Evolutionary conservation across 305 asterid species (phyloP).

Genomic region (Solanum hybrid): DNA sequence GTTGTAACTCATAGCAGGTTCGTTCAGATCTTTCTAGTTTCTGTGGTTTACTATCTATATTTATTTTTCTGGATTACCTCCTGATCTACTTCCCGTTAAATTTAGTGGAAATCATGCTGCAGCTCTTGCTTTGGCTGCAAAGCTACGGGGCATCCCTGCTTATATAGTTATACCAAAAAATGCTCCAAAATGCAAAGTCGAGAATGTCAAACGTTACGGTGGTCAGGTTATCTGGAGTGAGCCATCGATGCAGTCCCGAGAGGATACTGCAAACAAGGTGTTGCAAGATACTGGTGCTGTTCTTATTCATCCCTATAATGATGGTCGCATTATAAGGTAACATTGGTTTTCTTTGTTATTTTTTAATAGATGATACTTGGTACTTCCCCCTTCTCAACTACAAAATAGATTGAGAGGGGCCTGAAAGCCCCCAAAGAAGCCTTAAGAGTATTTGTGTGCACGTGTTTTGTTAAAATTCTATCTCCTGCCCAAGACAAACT

Average conservation of each 20-base stretch:
- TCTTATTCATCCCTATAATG: slow-evolving; percentile 83
- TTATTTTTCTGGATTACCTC: slow-evolving; percentile 1
- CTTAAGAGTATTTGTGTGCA: not conserved
- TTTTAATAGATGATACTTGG: not conserved
- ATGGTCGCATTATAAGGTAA: slow-evolving; percentile 68
- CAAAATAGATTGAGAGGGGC: not conserved
- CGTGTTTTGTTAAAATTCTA: not conserved
- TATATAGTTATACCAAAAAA: slow-evolving; percentile 67
- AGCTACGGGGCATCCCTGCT: slow-evolving; percentile 75
- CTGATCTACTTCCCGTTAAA: slow-evolving; percentile 15
- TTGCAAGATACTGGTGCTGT: slow-evolving; percentile 62
- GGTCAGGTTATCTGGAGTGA: slow-evolving; percentile 75
- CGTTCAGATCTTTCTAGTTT: not conserved
- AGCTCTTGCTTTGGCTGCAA: slow-evolving; percentile 92
- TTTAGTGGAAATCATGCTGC: slow-evolving; percentile 94
- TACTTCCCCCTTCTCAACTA: not conserved
- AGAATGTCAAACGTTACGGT: slow-evolving; percentile 74
- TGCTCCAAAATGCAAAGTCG: slow-evolving; percentile 94
- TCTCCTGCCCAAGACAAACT: not conserved
- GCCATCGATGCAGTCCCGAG: slow-evolving; percentile 58
- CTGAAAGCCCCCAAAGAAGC: not conserved
- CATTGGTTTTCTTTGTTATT: not conserved
- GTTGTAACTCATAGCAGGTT: slow-evolving; percentile 96
- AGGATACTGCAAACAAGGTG: slow-evolving; percentile 59
- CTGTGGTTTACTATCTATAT: slow-evolving; percentile 4